phyloP scores from a whole-genome alignment of 345 rosid species.

The Populus tremula region DNA sequence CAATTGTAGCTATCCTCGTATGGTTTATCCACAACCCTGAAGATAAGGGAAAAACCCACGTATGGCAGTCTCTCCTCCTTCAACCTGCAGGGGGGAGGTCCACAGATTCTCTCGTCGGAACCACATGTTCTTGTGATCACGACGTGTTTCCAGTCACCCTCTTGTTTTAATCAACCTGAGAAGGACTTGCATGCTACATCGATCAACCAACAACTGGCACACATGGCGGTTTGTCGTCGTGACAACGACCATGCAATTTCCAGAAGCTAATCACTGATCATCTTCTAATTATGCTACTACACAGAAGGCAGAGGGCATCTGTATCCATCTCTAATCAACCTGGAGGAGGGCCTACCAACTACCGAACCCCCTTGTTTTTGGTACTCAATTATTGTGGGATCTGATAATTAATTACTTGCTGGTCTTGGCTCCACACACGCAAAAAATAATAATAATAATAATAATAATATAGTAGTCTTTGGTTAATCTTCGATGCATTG shows the following conservation, averaged over 20 bases:
- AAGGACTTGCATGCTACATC: background rate
- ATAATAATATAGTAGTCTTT: no score
- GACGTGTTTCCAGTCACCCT: background rate
- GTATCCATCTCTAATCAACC: no score
- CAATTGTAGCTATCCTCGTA: no score
- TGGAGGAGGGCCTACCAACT: background rate
- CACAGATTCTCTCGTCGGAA: background rate
- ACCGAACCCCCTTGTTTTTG: background rate
- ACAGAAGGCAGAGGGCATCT: background rate
- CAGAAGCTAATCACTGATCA: background rate
- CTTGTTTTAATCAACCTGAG: background rate
- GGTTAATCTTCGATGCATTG: no score
- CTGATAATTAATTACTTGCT: background rate
- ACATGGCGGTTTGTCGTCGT: conserved; percentile 3
- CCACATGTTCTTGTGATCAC: background rate
- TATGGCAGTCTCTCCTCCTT: background rate
- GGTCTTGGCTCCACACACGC: background rate
- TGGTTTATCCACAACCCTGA: background rate
- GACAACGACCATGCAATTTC: background rate
- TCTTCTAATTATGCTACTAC: no score
- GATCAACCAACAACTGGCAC: background rate
- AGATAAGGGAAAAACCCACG: background rate
- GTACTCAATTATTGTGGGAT: background rate
- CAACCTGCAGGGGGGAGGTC: conserved; percentile 1
- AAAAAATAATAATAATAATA: no score